These are phyloP conservation scores for Conringia planisiliqua DNA, from an alignment of 345 rosid genomes.

Conservation along the genomic window DNA sequence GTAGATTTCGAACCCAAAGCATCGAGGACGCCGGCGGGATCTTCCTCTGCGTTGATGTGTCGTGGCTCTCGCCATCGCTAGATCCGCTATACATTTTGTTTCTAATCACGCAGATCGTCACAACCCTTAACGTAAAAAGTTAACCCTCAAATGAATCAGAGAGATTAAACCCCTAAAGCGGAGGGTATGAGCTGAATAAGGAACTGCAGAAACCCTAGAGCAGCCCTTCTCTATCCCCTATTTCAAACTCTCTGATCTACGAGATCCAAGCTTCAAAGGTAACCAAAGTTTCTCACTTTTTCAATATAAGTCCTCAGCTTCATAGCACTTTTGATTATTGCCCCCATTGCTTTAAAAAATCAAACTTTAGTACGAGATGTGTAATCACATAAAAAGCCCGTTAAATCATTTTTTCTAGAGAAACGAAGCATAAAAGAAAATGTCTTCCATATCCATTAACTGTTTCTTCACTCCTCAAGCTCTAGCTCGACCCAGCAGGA, in stretches of 20 bases:
- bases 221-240: slow-evolving; percentile 19
- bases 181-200: not conserved
- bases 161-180: slow-evolving; percentile 7
- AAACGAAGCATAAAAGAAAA: slow-evolving; percentile 8
- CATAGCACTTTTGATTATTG: not conserved
- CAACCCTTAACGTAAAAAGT: not conserved
- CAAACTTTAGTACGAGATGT: not conserved
- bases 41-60: slow-evolving; percentile 74
- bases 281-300: slow-evolving; percentile 14
- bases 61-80: slow-evolving; percentile 94
- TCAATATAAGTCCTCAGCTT: not conserved
- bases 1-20: slow-evolving; percentile 95
- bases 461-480: slow-evolving; percentile 47
- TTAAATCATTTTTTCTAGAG: slow-evolving; percentile 1
- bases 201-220: slow-evolving; percentile 27
- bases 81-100: slow-evolving; percentile 79
- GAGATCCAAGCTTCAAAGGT: slow-evolving; percentile 31
- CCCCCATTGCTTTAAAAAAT: not conserved
- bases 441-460: slow-evolving; percentile 43
- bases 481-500: slow-evolving; percentile 42
- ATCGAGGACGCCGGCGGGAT: slow-evolving; percentile 92
- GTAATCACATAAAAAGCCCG: not conserved
- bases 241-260: slow-evolving; percentile 13
- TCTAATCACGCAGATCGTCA: slow-evolving; percentile 17
- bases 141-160: not conserved